A percentile compares a stretch with the other conserved stretches of the same genome.
These are phyloP conservation scores for Sodiomyces alkalinus DNA, from an alignment of 2,329 filamentous ascomycete species.

Conservation along the genomic window DNA sequence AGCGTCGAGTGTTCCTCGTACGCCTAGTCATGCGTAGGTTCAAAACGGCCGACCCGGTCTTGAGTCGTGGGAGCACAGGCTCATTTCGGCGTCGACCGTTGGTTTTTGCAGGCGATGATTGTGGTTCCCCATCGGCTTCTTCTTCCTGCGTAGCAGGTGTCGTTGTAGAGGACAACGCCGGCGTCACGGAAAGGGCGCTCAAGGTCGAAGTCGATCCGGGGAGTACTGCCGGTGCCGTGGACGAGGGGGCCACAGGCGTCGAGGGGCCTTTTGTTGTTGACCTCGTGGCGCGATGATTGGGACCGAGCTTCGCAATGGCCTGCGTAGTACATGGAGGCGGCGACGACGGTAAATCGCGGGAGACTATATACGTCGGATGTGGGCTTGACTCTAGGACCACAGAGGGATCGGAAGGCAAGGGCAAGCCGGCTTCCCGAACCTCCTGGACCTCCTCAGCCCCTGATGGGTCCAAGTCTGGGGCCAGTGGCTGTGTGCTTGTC, in stretches of 20 bases:
- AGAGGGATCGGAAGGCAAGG: not conserved
- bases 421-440: too few relatives aligned
- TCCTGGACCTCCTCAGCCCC: not conserved
- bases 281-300: not conserved
- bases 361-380: not conserved
- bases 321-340: constrained; percentile 6
- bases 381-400: constrained; percentile 2
- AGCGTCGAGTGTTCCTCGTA: constrained; percentile 3
- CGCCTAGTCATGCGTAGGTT: constrained; percentile 8
- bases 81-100: constrained; percentile 3
- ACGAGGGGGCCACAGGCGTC: not conserved
- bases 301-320: not conserved
- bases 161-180: constrained; percentile 19
- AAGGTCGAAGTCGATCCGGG: constrained; percentile 20
- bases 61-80: constrained; percentile 1
- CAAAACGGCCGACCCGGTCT: constrained; percentile 1
- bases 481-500: too few relatives aligned
- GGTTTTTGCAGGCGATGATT: constrained; percentile 3
- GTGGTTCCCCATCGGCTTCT: constrained; percentile 12
- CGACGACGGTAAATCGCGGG: constrained; percentile 10
- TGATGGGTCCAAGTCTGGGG: too few relatives aligned
- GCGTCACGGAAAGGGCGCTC: constrained; percentile 24
- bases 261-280: constrained; percentile 1
- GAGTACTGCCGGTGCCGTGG: not conserved
- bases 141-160: constrained; percentile 20